These are phyloP conservation scores for Cyberlindnera suaveolens DNA, from an alignment of 805 yeast genomes.

Conservation along the genomic window DNA sequence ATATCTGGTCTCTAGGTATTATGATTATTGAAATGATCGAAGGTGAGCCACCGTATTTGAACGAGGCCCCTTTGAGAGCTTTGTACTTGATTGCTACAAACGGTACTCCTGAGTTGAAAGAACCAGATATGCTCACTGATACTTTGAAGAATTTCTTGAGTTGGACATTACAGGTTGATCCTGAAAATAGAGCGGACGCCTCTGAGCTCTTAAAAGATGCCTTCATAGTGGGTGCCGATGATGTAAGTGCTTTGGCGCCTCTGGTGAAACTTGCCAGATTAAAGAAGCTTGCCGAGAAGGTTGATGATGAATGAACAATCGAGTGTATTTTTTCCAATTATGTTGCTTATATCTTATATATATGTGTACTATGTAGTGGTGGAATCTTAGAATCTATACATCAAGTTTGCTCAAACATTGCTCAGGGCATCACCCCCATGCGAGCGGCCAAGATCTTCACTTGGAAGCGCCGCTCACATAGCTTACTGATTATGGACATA, in stretches of 20 bases:
- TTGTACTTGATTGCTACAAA: conserved; percentile 90
- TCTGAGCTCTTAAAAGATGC: conserved; percentile 77
- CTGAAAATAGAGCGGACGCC: conserved; percentile 82
- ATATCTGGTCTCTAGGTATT: conserved; percentile 96
- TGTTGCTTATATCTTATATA: not conserved
- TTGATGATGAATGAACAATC: conserved; percentile 25
- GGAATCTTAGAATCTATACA: too few relatives aligned
- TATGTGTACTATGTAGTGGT: too few relatives aligned
- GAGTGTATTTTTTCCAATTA: not conserved
- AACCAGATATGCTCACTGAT: conserved; percentile 71
- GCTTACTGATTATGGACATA: too few relatives aligned
- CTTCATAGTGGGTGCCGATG: conserved; percentile 61
- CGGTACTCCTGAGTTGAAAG: conserved; percentile 91
- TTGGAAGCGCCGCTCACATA: too few relatives aligned
- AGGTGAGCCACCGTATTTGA: conserved; percentile 97
- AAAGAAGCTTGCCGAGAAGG: conserved; percentile 45
- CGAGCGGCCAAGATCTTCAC: too few relatives aligned
- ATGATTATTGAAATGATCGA: conserved; percentile 99
- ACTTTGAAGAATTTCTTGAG: conserved; percentile 64
- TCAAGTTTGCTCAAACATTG: not conserved
- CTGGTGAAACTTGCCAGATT: conserved; percentile 66
- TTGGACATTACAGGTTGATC: conserved; percentile 91
- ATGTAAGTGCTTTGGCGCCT: conserved; percentile 58
- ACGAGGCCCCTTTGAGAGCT: conserved; percentile 93
- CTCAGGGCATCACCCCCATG: too few relatives aligned